These are phyloP conservation scores for Emergomyces orientalis DNA, from an alignment of 2,329 filamentous ascomycete genomes.

Conservation along the genomic window DNA sequence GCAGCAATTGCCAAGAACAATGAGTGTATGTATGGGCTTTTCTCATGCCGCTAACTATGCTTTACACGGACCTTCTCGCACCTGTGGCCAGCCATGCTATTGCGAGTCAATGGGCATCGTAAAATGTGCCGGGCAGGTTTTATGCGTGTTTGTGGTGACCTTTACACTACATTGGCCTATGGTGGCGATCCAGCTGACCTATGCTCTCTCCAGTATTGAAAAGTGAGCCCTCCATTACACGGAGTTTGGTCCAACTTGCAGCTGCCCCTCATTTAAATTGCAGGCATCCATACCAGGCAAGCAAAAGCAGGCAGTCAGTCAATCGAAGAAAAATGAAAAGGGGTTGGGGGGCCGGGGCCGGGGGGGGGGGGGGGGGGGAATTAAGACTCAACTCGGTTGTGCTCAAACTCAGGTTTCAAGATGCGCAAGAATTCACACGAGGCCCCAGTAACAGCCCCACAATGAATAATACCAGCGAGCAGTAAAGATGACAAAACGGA, in stretches of 20 bases:
- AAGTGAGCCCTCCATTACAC: not conserved
- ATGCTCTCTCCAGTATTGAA: no score
- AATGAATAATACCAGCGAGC: not conserved
- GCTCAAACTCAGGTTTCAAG: not conserved
- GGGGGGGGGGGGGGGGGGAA: no score
- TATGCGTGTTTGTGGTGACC: not conserved
- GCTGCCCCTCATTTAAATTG: not conserved
- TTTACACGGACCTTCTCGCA: not conserved
- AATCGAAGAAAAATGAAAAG: not conserved
- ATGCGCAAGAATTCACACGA: not conserved
- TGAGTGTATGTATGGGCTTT: not conserved
- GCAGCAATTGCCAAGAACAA: not conserved
- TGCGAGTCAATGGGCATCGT: not conserved
- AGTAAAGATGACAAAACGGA: not conserved
- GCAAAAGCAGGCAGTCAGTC: not conserved
- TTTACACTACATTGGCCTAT: not conserved
- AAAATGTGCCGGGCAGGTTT: not conserved
- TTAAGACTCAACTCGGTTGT: not conserved
- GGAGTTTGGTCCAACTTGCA: not conserved
- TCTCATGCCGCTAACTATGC: not conserved
- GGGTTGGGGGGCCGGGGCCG: no score
- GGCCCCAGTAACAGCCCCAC: not conserved
- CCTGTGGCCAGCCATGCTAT: not conserved
- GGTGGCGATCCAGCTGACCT: slow-evolving; percentile 4
- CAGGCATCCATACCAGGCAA: not conserved